Base-by-base conservation (phyloP, 768 basidiomycete species). In the Gelatoporia subvermispora region DNA sequence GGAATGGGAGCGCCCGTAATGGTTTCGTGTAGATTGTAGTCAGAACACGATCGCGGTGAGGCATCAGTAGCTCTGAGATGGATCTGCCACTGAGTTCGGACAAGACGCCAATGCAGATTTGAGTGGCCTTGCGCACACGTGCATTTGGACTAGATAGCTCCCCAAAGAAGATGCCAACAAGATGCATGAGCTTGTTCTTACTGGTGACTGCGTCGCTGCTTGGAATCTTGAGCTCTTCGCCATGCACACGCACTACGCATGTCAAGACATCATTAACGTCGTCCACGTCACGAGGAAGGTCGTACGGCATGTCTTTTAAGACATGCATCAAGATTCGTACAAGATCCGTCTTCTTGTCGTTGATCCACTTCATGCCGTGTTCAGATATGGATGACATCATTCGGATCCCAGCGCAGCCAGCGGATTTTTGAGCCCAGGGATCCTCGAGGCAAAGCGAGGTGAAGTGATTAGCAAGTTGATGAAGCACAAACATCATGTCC, bases 1-100 rank as follows among this genome's bases (percentile, higher is more conserved):
- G 77, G 64, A 97, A 94, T 1, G 93, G 93, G 21, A 99, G 76
- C 0, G 96, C 96, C 45, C 96, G 78, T 17, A 99, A 77, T 11
- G 96, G 96, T 62, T 98, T 97, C n/a, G 88, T 90, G 70, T 88
- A 98, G 55, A 99, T 93, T 2, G 86, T 81, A 16, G 81, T 79
- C 35, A 98, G 74, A 70, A 98, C 84, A 24, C 92, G 83, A 53
- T 93, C 91, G 41, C 92, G 85, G 58, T 93, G 86, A 15, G 81
- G 88, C 64, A 78, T 70, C 41, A 99, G 72, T n/a, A 98, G 72
- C 38, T 93, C 91, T 37, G 81, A 74, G 21, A 88, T 76, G 1
- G 88, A 75, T 54, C 79, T 80, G 11, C 79, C 79, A 46, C 81
- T 86, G 22, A 90, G 71, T 37, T 85, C 77, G 1, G 90, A 85